Base-by-base conservation (phyloP, 1,139 yeast genomes). In the Geotrichum klebahnii region DNA sequence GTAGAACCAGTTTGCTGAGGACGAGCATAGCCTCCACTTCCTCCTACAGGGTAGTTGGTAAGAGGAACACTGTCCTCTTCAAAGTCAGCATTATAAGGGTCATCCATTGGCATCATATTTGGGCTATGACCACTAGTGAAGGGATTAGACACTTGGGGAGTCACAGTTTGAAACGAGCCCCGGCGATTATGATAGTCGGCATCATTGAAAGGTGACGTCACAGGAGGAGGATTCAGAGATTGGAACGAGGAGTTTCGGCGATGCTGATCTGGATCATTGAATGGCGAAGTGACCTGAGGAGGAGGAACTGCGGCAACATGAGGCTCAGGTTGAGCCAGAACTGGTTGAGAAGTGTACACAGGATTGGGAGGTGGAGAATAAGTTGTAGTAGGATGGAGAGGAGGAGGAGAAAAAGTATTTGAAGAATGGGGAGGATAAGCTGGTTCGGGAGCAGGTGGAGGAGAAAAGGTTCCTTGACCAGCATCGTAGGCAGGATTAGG, bases 51-150 rank as follows among this genome's bases (percentile, higher is more conserved):
- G 39, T 48, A 48, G 23, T 43, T 34, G 2, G 46, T 49, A n/a
- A 49, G 38, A 5, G 52, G 52, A 6, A 49, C 38, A 5, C 41
- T 19, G 22, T 48, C 51, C 4, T 46, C 50, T 31, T 45, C 49
- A 24, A 28, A 46, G 36, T 39, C 45, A 5, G 29, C 43, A 28
- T 36, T 44, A 22, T 44, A 44, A 5, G 42, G 48, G 20, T 44
- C 43, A 10, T 39, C 34, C 9, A 32, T 20, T 20, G 40, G 40
- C 12, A 36, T 17, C 2, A 23, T 19, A 20, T 22, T 36, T 14
- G 40, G n/a, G 24, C 29, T 26, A 10, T 26, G 29, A n/a, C n/a
- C n/a, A 26, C 9, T 8, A 26, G 29, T 26, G 10, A 37, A 31
- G n/a, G 40, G 42, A 20, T 44, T 35, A 2, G 35, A 36, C 5